Conservation (phyloP, 805 yeast genomes). For the Saturnispora sekii region DNA sequence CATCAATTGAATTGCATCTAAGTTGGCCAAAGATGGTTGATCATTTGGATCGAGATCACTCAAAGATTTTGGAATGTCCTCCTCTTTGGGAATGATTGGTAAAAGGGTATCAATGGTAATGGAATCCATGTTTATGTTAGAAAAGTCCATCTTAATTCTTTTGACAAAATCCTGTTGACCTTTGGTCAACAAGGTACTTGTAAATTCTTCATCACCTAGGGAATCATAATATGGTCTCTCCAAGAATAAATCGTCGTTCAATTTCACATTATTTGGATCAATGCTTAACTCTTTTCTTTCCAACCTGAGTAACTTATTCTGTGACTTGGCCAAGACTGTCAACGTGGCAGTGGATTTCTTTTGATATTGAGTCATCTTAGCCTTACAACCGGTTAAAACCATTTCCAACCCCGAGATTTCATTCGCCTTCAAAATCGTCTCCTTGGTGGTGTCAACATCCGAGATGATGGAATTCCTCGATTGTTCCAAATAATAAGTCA, state of each 20-base stretch:
- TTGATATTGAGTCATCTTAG: slow-evolving; percentile 80
- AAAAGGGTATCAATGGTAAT: slow-evolving; percentile 27
- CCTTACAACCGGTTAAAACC: slow-evolving; percentile 78
- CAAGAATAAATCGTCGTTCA: slow-evolving; percentile 68
- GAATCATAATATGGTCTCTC: slow-evolving; percentile 68
- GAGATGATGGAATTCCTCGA: slow-evolving; percentile 57
- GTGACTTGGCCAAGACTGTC: slow-evolving; percentile 61
- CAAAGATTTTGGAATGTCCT: slow-evolving; percentile 50
- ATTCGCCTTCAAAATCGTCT: slow-evolving; percentile 46
- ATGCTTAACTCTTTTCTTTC: slow-evolving; percentile 15
- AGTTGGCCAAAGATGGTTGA: slow-evolving; percentile 62
- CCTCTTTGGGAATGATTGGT: slow-evolving; percentile 54
- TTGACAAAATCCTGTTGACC: slow-evolving; percentile 24
- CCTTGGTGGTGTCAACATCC: slow-evolving; percentile 51
- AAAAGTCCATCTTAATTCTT: slow-evolving; percentile 34
- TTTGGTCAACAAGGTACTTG: slow-evolving; percentile 16
- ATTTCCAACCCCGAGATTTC: slow-evolving; percentile 50
- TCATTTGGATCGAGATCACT: slow-evolving; percentile 62
- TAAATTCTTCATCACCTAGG: slow-evolving; percentile 37
- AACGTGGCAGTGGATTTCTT: slow-evolving; percentile 60
- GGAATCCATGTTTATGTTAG: slow-evolving; percentile 7
- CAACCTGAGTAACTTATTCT: slow-evolving; percentile 18
- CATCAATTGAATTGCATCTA: slow-evolving; percentile 68
- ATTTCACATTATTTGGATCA: slow-evolving; percentile 46
- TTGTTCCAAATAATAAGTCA: slow-evolving; percentile 51